Base-by-base conservation (phyloP, 2,329 filamentous ascomycete genomes). In the Diaporthe australafricana region DNA sequence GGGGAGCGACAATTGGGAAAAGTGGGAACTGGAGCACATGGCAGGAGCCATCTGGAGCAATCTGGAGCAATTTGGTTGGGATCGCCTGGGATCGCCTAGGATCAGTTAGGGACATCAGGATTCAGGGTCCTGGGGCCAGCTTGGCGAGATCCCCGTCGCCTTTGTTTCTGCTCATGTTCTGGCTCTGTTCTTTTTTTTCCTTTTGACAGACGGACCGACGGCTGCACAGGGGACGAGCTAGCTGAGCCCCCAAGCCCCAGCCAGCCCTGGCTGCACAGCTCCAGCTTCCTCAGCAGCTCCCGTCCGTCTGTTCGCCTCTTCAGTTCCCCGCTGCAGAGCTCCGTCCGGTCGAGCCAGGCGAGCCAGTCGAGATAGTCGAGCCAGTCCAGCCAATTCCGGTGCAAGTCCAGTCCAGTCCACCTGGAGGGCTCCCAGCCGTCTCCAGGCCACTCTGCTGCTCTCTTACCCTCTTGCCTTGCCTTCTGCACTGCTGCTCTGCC, bases 21-120 rank as follows among this genome's bases (percentile, higher is more conserved):
- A 48, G 60, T n/a, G 60, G 60, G 42, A 42, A 48, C 42, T 63
- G 60, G 60, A 48, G 60, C 60, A 63, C 57, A 63, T 63, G 60
- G 60, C 25, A 48, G 60, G 27, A 63, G 27, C 40, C 32, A 32
- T 47, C 40, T 60, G 56, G 56, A 62, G 38, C 57, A 62, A 42
- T 47, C 57, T 47, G 57, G 40, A 62, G 57, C 57, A 62, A 62
- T 62, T 63, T 47, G 57, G 57, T 63, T 63, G 60, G 60, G 60
- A 63, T 63, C 60, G 25, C 25, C 42, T 63, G 60, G 60, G 60
- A 63, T 35, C 35, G 42, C 27, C 60, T 63, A 40, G 57, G 35
- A 63, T 63, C 42, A 48, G 27, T 48, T 40, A 63, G 60, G 17
- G 60, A 35, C 20, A 35, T 63, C 11, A 48, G 60, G 45, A 63